Conservation (phyloP, 2,329 filamentous ascomycete species). For the Knufia fluminis region DNA sequence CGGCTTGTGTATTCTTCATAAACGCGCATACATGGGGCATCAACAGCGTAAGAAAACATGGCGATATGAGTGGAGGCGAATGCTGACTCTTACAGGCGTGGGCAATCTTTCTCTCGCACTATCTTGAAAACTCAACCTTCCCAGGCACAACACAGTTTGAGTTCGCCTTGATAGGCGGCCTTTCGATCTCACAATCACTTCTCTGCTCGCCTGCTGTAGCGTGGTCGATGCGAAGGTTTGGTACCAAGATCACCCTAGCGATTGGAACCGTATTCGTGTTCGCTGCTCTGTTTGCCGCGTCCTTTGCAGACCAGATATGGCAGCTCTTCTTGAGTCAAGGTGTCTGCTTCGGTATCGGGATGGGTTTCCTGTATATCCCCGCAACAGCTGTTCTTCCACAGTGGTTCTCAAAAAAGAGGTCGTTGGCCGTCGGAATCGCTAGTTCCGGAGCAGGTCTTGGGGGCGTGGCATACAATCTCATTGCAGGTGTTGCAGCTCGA, state of each 20-base stretch:
- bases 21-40: conserved; percentile 28
- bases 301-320: conserved; percentile 49
- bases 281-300: conserved; percentile 26
- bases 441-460: conserved; percentile 52
- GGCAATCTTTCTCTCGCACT: conserved; percentile 36
- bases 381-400: conserved; percentile 49
- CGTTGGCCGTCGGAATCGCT: conserved; percentile 51
- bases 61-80: neutral
- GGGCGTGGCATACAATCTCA: conserved; percentile 50
- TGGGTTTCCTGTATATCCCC: conserved; percentile 54
- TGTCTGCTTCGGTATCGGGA: conserved; percentile 52
- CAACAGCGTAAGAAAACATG: conserved; percentile 15
- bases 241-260: conserved; percentile 18
- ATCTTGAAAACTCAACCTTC: conserved; percentile 27
- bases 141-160: conserved; percentile 22
- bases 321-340: conserved; percentile 54
- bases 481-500: conserved; percentile 48
- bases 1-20: conserved; percentile 23
- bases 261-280: conserved; percentile 17
- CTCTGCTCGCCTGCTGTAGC: conserved; percentile 23
- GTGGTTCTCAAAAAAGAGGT: conserved; percentile 51
- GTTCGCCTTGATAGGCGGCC: conserved; percentile 27
- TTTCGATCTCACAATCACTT: conserved; percentile 22
- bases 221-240: conserved; percentile 15
- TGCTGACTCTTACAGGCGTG: conserved; percentile 24